Evolutionary conservation across 1,284 basidiomycete genomes (phyloP).

Genomic region (Ceratobasidium sp.): DNA sequence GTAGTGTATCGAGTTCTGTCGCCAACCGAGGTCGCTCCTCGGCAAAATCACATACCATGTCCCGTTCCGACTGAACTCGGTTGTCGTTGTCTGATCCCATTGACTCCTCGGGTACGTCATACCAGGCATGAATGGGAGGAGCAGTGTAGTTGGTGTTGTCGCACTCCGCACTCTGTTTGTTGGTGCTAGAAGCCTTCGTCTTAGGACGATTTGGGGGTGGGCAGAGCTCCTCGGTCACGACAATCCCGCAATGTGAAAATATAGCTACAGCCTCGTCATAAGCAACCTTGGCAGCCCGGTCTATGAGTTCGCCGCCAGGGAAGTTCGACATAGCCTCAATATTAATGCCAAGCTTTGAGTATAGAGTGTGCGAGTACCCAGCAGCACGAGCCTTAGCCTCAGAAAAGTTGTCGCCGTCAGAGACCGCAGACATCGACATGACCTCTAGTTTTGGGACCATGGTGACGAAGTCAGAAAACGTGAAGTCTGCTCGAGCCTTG

Average conservation of each 20-base stretch:
- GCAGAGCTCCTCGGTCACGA: not conserved
- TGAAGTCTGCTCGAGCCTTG: conserved; percentile 59
- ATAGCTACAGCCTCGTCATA: conserved; percentile 35
- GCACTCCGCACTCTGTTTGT: no score
- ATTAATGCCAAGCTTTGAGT: conserved; percentile 10
- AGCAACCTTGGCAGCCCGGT: conserved; percentile 34
- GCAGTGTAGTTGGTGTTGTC: not conserved
- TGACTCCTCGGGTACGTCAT: not conserved
- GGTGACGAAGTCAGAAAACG: conserved; percentile 56
- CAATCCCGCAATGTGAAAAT: not conserved
- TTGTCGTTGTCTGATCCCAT: not conserved
- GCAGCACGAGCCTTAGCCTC: conserved; percentile 3
- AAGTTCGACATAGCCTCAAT: conserved; percentile 2
- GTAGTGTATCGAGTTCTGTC: not conserved
- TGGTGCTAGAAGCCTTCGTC: not conserved
- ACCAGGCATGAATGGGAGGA: not conserved
- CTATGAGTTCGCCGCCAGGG: not conserved
- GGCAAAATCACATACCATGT: not conserved
- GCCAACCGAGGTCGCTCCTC: not conserved
- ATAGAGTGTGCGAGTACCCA: conserved; percentile 8
- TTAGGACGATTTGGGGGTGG: not conserved
- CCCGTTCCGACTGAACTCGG: not conserved
- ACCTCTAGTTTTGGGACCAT: conserved; percentile 55
- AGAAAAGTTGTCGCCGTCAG: not conserved
- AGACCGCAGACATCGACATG: not conserved